phyloP scores from a whole-genome alignment of 192 early-diverging fungal species.

The Entomortierella lignicola region DNA sequence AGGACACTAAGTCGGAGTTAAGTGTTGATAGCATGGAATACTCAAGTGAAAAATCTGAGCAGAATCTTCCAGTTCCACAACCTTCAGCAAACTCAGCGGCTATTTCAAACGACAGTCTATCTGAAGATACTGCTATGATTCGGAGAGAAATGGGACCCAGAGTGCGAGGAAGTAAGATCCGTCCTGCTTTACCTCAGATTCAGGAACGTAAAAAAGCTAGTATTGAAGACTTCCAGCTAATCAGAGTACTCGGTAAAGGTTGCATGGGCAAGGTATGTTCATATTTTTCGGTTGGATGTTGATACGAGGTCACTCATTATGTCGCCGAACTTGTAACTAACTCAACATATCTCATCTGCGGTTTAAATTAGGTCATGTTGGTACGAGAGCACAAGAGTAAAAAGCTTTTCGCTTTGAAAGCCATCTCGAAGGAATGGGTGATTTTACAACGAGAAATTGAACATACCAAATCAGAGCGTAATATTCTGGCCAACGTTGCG shows the following conservation, averaged over 20 bases:
- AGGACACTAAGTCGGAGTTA: conserved; percentile 6
- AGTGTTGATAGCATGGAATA: conserved; percentile 5
- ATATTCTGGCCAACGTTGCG: conserved; percentile 77
- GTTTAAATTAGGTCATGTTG: conserved; percentile 66
- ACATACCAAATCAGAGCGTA: conserved; percentile 87
- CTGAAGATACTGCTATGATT: background rate
- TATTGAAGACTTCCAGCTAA: conserved; percentile 61
- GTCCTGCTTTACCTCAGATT: conserved; percentile 17
- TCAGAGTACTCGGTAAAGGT: conserved; percentile 69
- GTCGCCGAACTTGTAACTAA: too few species aligned
- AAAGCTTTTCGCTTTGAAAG: conserved; percentile 65
- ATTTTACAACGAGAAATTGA: conserved; percentile 81
- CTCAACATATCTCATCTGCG: too few species aligned
- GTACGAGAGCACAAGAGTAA: conserved; percentile 55
- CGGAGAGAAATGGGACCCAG: conserved; percentile 7
- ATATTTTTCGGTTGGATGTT: too few species aligned
- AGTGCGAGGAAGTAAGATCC: conserved; percentile 23
- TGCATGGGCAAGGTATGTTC: conserved; percentile 69
- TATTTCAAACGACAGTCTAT: background rate
- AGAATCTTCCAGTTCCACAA: background rate
- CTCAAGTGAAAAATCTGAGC: background rate
- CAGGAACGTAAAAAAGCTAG: conserved; percentile 43
- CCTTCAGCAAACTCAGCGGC: background rate
- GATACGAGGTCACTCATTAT: too few species aligned
- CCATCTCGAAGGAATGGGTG: conserved; percentile 69